Conservation (phyloP, 2,329 filamentous ascomycete genomes). For the Magnaporthiopsis rhizophila region DNA sequence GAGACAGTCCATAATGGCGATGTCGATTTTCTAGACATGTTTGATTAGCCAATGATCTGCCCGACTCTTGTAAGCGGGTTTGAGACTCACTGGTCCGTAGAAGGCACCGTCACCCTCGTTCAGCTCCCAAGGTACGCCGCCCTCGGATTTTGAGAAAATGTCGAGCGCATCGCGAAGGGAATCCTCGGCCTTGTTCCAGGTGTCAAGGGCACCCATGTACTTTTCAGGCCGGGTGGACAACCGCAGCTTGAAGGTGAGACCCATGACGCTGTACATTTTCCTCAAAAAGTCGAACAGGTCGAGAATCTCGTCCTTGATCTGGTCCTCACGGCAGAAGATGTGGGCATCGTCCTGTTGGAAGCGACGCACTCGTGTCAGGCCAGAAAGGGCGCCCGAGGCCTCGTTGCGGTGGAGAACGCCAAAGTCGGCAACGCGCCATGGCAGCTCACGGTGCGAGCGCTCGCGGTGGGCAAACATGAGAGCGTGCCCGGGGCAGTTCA, state of each 20-base stretch:
- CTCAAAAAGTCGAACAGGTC: slow-evolving; percentile 82
- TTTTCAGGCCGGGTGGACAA: slow-evolving; percentile 87
- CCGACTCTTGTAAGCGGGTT: slow-evolving; percentile 52
- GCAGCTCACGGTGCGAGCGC: slow-evolving; percentile 71
- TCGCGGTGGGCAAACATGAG: slow-evolving; percentile 69
- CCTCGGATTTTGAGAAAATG: slow-evolving; percentile 53
- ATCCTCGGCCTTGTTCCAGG: slow-evolving; percentile 82
- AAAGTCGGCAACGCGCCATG: slow-evolving; percentile 75
- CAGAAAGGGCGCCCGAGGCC: slow-evolving; percentile 70
- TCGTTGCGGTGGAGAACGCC: slow-evolving; percentile 83
- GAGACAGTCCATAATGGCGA: slow-evolving; percentile 84
- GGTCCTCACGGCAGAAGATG: slow-evolving; percentile 73
- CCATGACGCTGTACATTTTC: slow-evolving; percentile 67
- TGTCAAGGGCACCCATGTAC: slow-evolving; percentile 75
- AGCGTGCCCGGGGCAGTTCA: slow-evolving; percentile 90
- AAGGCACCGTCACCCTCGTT: slow-evolving; percentile 96
- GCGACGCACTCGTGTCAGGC: slow-evolving; percentile 73
- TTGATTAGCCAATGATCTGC: not conserved
- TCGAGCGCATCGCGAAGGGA: slow-evolving; percentile 74
- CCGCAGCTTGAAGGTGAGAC: slow-evolving; percentile 88
- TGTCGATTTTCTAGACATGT: slow-evolving; percentile 62
- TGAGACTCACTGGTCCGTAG: slow-evolving; percentile 94
- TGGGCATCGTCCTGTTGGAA: slow-evolving; percentile 91
- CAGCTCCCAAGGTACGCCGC: slow-evolving; percentile 69
- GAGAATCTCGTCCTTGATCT: slow-evolving; percentile 67